These are phyloP conservation scores for Achaetomium macrosporum DNA, from an alignment of 2,329 filamentous ascomycete species.

Conservation along the genomic window DNA sequence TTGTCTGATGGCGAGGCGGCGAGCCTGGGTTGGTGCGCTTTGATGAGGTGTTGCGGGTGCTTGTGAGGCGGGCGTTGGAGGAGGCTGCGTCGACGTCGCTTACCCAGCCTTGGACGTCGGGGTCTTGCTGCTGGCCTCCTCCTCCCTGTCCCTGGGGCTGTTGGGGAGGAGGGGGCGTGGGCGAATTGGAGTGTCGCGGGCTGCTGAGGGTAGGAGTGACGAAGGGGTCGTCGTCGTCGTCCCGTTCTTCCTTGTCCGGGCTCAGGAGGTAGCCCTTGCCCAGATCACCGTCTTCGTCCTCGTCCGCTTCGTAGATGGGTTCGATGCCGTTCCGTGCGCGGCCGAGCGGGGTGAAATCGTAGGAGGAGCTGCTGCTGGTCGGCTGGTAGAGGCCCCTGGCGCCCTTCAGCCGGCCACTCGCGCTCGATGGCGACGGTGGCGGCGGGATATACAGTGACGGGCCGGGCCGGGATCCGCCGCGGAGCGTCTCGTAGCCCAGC, in stretches of 20 bases:
- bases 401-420: slow-evolving; percentile 19
- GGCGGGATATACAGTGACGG: slow-evolving; percentile 20
- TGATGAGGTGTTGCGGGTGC: slow-evolving; percentile 1
- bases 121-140: slow-evolving; percentile 33
- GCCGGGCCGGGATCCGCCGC: slow-evolving; percentile 21
- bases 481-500: slow-evolving; percentile 47
- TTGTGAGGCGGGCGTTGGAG: slow-evolving; percentile 5
- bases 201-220: slow-evolving; percentile 35
- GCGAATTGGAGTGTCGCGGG: slow-evolving; percentile 2
- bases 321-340: slow-evolving; percentile 41
- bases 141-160: background rate
- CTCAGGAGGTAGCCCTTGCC: slow-evolving; percentile 11
- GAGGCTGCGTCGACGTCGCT: slow-evolving; percentile 47
- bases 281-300: slow-evolving; percentile 33
- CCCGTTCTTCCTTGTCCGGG: slow-evolving; percentile 18
- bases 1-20: no score
- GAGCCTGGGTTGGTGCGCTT: background rate
- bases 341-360: slow-evolving; percentile 25
- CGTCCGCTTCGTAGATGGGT: slow-evolving; percentile 55
- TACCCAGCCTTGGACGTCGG: slow-evolving; percentile 54
- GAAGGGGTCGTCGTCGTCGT: slow-evolving; percentile 41
- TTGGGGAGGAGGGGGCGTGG: slow-evolving; percentile 19
- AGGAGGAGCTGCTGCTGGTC: slow-evolving; percentile 23
- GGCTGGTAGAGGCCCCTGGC: slow-evolving; percentile 35
- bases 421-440: slow-evolving; percentile 12